Conservation (phyloP, 2,329 filamentous ascomycete genomes). For the Bipolaris oryzae region DNA sequence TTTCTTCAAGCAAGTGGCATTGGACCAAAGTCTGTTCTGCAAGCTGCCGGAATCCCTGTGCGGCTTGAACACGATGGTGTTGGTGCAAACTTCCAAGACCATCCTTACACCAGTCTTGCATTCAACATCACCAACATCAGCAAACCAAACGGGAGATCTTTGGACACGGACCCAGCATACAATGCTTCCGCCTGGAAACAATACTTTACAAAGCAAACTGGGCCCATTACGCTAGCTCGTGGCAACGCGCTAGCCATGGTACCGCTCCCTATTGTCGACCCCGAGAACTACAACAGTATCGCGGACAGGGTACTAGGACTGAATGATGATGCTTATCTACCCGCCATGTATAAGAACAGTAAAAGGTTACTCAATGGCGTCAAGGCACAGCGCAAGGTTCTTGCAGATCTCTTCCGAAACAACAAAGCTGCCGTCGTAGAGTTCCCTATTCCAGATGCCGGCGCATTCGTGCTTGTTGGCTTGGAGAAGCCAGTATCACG, state of each 20-base stretch:
- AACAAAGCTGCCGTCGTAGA: constrained; percentile 36
- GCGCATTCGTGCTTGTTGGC: constrained; percentile 29
- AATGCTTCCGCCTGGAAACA: constrained; percentile 38
- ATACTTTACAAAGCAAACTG: constrained; percentile 33
- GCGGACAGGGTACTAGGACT: constrained; percentile 19
- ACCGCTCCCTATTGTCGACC: constrained; percentile 32
- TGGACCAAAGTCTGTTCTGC: constrained; percentile 34
- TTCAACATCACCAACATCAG: constrained; percentile 30
- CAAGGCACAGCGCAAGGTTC: constrained; percentile 36
- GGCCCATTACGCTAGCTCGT: constrained; percentile 35
- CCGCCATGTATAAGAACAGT: constrained; percentile 31
- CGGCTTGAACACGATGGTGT: constrained; percentile 39
- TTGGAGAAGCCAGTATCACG: constrained; percentile 51
- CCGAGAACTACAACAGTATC: constrained; percentile 23
- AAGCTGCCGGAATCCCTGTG: constrained; percentile 35
- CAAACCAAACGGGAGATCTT: constrained; percentile 28
- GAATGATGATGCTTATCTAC: constrained; percentile 27
- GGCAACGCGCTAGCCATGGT: constrained; percentile 37
- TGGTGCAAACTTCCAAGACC: constrained; percentile 45
- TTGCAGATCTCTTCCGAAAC: constrained; percentile 28
- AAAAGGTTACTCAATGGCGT: constrained; percentile 34
- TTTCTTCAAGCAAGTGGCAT: constrained; percentile 48
- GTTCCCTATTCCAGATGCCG: constrained; percentile 44
- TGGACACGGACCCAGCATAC: constrained; percentile 31
- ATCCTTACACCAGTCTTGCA: constrained; percentile 30